Conservation (phyloP, 2,329 filamentous ascomycete genomes). For the Aspergillus floridensis region DNA sequence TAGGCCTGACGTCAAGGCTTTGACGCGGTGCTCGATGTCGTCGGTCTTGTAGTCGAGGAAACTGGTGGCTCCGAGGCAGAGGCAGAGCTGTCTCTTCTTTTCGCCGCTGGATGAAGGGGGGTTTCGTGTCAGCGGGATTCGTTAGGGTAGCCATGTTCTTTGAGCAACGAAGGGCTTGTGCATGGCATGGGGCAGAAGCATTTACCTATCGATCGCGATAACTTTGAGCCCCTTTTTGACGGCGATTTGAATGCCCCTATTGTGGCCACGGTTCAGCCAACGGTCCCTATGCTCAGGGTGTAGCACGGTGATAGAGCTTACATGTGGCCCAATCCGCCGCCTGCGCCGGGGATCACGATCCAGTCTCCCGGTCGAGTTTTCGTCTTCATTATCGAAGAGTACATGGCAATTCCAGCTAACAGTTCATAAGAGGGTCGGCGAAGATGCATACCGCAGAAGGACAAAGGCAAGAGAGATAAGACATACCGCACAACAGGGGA, state of each 20-base stretch:
- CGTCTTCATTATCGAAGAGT: conserved; percentile 40
- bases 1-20: conserved; percentile 40
- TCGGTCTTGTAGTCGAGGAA: conserved; percentile 38
- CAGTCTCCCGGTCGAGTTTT: conserved; percentile 35
- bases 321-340: conserved; percentile 42
- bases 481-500: conserved; percentile 38
- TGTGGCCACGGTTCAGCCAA: not conserved
- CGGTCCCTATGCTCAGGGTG: not conserved
- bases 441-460: conserved; percentile 28
- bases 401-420: conserved; percentile 39
- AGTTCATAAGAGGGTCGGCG: not conserved
- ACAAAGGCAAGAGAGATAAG: not conserved
- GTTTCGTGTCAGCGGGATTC: not conserved
- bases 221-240: conserved; percentile 36
- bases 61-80: conserved; percentile 31
- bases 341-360: conserved; percentile 37
- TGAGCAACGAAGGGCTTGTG: not conserved
- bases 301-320: conserved; percentile 13
- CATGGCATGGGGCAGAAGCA: not conserved
- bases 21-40: conserved; percentile 41
- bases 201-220: conserved; percentile 39
- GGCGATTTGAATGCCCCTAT: conserved; percentile 39
- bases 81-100: conserved; percentile 34
- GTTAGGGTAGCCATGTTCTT: not conserved
- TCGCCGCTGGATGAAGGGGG: conserved; percentile 25